Conservation (phyloP, 177 flowering plant genomes). For the Vitis hybrid region DNA sequence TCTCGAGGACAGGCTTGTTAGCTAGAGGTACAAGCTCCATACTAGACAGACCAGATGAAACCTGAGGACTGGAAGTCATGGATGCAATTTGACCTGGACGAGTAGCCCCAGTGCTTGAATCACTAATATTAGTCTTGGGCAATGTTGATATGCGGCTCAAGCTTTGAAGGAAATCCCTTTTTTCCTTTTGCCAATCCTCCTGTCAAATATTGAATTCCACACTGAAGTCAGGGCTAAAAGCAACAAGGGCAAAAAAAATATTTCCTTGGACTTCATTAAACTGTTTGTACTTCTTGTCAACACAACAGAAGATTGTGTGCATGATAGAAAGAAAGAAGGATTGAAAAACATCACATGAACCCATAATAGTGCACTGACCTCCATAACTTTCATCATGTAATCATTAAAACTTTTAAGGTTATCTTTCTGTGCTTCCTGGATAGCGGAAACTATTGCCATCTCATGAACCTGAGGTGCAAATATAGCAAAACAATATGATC, state of each 20-base stretch:
- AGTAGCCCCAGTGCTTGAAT: constrained; percentile 32
- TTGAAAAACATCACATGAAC: neutral
- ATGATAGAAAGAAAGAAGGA: too few species aligned
- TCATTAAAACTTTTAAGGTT: constrained; percentile 87
- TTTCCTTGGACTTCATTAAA: neutral
- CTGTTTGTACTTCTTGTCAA: neutral
- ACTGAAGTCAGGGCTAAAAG: neutral
- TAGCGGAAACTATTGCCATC: constrained; percentile 95
- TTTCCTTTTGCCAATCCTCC: constrained; percentile 99
- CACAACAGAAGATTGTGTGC: neutral
- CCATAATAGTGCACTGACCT: constrained; percentile 49
- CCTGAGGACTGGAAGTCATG: constrained; percentile 45
- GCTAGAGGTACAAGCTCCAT: constrained; percentile 53
- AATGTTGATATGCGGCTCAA: constrained; percentile 79
- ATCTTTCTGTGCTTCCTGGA: constrained; percentile 98
- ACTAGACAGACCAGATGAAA: constrained; percentile 46
- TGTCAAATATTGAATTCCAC: constrained; percentile 26
- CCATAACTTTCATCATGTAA: constrained; percentile 86
- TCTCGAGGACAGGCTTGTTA: constrained; percentile 63
- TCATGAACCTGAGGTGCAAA: constrained; percentile 76
- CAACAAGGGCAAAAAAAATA: neutral
- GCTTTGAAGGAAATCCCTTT: constrained; percentile 86
- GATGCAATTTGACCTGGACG: constrained; percentile 56
- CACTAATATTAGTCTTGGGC: constrained; percentile 60
- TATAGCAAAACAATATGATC: neutral